Evolutionary conservation across 2,329 filamentous ascomycete genomes (phyloP).

Genomic region (Pseudocercospora cruenta): DNA sequence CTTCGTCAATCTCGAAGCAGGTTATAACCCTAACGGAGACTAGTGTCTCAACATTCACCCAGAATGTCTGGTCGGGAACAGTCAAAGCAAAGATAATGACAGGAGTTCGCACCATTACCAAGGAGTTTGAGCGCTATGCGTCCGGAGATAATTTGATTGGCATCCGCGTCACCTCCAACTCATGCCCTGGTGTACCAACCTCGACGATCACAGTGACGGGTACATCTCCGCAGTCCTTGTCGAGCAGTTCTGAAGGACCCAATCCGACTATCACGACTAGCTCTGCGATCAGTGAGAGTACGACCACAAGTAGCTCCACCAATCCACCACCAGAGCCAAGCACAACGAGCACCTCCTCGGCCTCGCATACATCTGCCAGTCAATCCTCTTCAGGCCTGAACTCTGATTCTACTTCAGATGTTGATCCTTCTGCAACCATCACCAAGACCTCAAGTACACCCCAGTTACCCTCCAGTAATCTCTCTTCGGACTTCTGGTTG

Average conservation of each 20-base stretch:
- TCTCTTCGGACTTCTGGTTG: conserved; percentile 8
- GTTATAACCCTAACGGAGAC: conserved; percentile 4
- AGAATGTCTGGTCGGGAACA: not conserved
- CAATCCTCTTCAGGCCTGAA: not conserved
- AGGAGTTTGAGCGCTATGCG: not conserved
- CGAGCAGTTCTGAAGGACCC: not conserved
- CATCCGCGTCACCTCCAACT: not conserved
- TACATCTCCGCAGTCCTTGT: not conserved
- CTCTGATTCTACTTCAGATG: not conserved
- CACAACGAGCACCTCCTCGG: not conserved
- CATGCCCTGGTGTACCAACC: conserved; percentile 9
- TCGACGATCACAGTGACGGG: not conserved
- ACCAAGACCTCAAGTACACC: not conserved
- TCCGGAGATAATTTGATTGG: not conserved
- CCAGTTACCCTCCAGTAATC: not conserved
- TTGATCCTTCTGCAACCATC: not conserved
- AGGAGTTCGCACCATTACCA: not conserved
- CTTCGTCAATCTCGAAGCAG: not conserved
- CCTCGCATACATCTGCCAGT: not conserved
- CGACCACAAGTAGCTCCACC: not conserved
- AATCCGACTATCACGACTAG: not conserved
- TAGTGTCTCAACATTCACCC: not conserved
- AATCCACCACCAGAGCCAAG: not conserved
- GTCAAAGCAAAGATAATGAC: not conserved
- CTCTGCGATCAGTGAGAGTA: not conserved